Evolutionary conservation across 805 yeast genomes (phyloP).

Genomic region (Vanderwaltozyma yarrowii): DNA sequence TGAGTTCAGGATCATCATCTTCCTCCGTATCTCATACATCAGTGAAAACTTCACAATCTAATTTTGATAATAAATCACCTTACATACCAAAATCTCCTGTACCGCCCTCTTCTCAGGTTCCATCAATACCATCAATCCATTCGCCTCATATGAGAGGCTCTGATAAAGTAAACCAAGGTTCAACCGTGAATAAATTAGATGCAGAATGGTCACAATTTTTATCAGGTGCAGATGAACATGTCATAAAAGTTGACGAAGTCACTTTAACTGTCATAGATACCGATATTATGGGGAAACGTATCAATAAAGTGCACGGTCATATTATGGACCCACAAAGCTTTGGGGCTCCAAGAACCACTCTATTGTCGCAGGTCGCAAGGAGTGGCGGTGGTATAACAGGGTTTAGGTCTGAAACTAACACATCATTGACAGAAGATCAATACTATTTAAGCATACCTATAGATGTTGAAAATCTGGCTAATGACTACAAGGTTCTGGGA

Average conservation of each 20-base stretch:
- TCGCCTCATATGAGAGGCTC: background rate
- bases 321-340: slow-evolving; percentile 37
- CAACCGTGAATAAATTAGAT: slow-evolving; percentile 45
- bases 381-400: slow-evolving; percentile 36
- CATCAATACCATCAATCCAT: too few species aligned
- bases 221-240: slow-evolving; percentile 47
- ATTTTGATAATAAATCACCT: background rate
- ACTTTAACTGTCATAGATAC: slow-evolving; percentile 36
- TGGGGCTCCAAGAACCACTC: slow-evolving; percentile 26
- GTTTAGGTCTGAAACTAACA: slow-evolving; percentile 26
- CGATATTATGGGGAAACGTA: slow-evolving; percentile 40
- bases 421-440: slow-evolving; percentile 20
- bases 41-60: background rate
- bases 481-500: slow-evolving; percentile 14
- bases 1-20: background rate
- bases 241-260: slow-evolving; percentile 47
- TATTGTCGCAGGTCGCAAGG: slow-evolving; percentile 36
- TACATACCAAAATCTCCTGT: slow-evolving; percentile 2
- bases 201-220: slow-evolving; percentile 48
- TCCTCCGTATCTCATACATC: background rate
- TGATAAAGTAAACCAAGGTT: slow-evolving; percentile 3
- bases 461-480: slow-evolving; percentile 12
- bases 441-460: slow-evolving; percentile 19
- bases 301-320: slow-evolving; percentile 39
- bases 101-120: background rate